Base-by-base conservation (phyloP, 108 stramenopile genomes). In the Epipyxis sp. region DNA sequence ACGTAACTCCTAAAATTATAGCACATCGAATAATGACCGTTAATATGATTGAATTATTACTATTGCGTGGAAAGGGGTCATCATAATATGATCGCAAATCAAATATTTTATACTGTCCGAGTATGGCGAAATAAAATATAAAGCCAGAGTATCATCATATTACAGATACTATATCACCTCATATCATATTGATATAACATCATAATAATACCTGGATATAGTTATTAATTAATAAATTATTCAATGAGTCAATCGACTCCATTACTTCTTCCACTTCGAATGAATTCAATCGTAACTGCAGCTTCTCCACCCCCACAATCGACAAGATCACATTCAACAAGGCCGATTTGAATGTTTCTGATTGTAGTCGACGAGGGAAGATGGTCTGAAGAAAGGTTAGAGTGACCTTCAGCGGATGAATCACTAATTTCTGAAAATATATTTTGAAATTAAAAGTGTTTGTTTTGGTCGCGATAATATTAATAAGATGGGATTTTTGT, bases 391-490 rank as follows among this genome's bases (percentile, higher is more conserved):
- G 34, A 10, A 54, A 74, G 10, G 71, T 42, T 6, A 74, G 16
- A 32, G 71, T 57, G 6, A 74, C 43, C 42, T 74, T 74, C 44
- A 74, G 40, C 10, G 71, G 71, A 74, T 74, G 71, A 57, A 74
- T 46, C 10, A 37, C 34, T 29, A 74, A 6, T 29, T 74, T 74
- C 50, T 74, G 16, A 32, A 74, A 30, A 37, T 54, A 74, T 29
- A 57, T 57, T 39, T 74, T 74, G 46, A 6, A 42, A 6, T 37
- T 13, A 27, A 42, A 32, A 34, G 71, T 6, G 6, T 13, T 6
- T 32, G 50, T 25, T 74, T 54, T 57, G 32, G 6, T 42, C 10
- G 20, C 10, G 43, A 13, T 35, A 10, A 74, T 57, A 42, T 74
- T 42, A 34, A 74, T 57, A 3, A 3, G 6, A n/a, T n/a, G n/a